These are phyloP conservation scores for Phialocephala sp. DNA, from an alignment of 2,329 filamentous ascomycete species.

Conservation along the genomic window DNA sequence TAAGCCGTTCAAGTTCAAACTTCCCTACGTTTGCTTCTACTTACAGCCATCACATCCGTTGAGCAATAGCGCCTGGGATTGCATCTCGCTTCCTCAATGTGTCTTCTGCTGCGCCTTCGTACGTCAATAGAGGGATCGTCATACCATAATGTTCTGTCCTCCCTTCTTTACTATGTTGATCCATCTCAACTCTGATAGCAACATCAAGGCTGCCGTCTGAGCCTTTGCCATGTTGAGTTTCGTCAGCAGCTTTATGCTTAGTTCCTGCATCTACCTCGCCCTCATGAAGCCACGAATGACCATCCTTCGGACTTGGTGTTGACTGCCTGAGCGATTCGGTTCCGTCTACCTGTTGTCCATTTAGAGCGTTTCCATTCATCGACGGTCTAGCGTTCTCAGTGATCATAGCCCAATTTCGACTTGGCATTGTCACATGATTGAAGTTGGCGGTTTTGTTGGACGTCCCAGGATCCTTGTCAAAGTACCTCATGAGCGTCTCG, in stretches of 20 bases:
- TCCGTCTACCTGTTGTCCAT: slow-evolving; percentile 14
- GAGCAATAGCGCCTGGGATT: slow-evolving; percentile 14
- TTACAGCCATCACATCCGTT: neutral
- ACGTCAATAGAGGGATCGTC: slow-evolving; percentile 68
- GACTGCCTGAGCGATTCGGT: slow-evolving; percentile 28
- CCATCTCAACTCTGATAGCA: slow-evolving; percentile 83
- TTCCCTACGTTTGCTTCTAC: neutral
- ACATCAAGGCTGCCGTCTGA: slow-evolving; percentile 75
- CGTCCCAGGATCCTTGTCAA: slow-evolving; percentile 84
- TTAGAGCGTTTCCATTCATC: slow-evolving; percentile 16
- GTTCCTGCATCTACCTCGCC: slow-evolving; percentile 84
- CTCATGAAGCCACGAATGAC: slow-evolving; percentile 72
- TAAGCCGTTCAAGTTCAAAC: neutral
- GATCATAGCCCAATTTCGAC: slow-evolving; percentile 90
- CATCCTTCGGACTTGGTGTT: slow-evolving; percentile 59
- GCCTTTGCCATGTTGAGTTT: slow-evolving; percentile 57
- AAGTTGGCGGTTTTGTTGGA: slow-evolving; percentile 73
- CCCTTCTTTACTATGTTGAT: slow-evolving; percentile 81
- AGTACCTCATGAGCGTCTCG: slow-evolving; percentile 92
- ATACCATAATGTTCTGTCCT: slow-evolving; percentile 84
- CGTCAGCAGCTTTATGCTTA: slow-evolving; percentile 72
- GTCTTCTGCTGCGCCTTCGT: slow-evolving; percentile 31
- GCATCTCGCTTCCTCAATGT: slow-evolving; percentile 32
- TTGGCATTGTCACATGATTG: slow-evolving; percentile 89
- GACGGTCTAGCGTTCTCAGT: slow-evolving; percentile 78